Conservation (phyloP, 129 eudicot genomes). For the Ambrosia trifida region DNA sequence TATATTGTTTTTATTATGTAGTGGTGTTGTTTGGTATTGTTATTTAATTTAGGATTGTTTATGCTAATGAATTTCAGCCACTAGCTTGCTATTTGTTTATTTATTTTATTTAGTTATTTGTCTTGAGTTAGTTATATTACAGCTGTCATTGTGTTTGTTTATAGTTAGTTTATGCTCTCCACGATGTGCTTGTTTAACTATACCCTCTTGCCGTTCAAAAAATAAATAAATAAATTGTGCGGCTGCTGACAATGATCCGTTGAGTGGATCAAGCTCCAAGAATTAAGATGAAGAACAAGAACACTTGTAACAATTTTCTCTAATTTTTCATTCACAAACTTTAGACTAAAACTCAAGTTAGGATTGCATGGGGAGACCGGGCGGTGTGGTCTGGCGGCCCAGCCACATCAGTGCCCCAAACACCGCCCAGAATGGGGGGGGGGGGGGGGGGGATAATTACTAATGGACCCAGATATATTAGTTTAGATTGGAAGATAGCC, state of each 20-base stretch:
- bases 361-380: too few relatives aligned
- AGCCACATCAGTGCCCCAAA: too few relatives aligned
- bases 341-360: too few relatives aligned
- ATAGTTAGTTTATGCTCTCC: slow-evolving; percentile 34
- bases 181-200: slow-evolving; percentile 30
- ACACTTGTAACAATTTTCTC: too few relatives aligned
- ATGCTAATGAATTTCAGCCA: slow-evolving; percentile 18
- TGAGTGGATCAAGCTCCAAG: too few relatives aligned
- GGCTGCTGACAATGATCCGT: too few relatives aligned
- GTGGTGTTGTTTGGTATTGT: slow-evolving; percentile 21
- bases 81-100: neutral
- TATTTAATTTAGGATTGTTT: slow-evolving; percentile 20
- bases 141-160: slow-evolving; percentile 30
- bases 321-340: too few relatives aligned
- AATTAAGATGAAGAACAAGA: too few relatives aligned
- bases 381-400: too few relatives aligned
- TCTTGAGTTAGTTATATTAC: slow-evolving; percentile 23
- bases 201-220: too few relatives aligned
- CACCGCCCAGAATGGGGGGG: too few relatives aligned
- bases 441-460: neutral
- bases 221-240: too few relatives aligned
- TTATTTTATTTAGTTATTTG: neutral
- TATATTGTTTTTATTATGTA: slow-evolving; percentile 5
- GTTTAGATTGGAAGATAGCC: neutral
- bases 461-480: neutral